Evolutionary conservation across 164 flowering plant species (phyloP).

Genomic region (Umbellularia californica): DNA sequence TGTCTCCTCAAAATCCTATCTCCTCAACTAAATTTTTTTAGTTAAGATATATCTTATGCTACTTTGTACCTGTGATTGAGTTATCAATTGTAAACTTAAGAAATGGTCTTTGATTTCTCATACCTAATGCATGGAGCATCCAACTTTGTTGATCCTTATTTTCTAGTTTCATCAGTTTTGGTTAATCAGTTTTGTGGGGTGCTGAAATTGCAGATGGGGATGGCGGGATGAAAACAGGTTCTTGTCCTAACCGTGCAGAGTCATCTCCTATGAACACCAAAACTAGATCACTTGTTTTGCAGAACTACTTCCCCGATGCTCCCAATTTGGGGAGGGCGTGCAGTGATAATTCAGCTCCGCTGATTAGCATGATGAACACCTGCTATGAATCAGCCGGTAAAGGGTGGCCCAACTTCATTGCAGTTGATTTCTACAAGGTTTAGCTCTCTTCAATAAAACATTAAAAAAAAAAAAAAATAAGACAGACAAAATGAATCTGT

Average conservation of each 20-base stretch:
- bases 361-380: constrained; percentile 58
- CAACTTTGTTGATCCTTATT: background rate
- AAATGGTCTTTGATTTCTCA: background rate
- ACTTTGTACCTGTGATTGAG: no score
- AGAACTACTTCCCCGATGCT: constrained; percentile 56
- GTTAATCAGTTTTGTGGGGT: constrained; percentile 32
- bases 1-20: no score
- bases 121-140: background rate
- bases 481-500: no score
- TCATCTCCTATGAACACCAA: constrained; percentile 64
- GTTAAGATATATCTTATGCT: no score
- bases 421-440: constrained; percentile 88
- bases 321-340: constrained; percentile 49
- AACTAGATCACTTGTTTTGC: constrained; percentile 54
- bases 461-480: constrained; percentile 15
- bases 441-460: background rate
- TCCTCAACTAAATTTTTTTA: no score
- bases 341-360: constrained; percentile 66
- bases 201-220: constrained; percentile 60
- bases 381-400: constrained; percentile 65
- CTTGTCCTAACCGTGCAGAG: constrained; percentile 78
- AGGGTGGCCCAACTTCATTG: constrained; percentile 86
- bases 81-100: no score
- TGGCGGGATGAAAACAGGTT: constrained; percentile 71
- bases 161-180: background rate